Base-by-base conservation (phyloP, 2,329 filamentous ascomycete genomes). In the Claviceps sp. region DNA sequence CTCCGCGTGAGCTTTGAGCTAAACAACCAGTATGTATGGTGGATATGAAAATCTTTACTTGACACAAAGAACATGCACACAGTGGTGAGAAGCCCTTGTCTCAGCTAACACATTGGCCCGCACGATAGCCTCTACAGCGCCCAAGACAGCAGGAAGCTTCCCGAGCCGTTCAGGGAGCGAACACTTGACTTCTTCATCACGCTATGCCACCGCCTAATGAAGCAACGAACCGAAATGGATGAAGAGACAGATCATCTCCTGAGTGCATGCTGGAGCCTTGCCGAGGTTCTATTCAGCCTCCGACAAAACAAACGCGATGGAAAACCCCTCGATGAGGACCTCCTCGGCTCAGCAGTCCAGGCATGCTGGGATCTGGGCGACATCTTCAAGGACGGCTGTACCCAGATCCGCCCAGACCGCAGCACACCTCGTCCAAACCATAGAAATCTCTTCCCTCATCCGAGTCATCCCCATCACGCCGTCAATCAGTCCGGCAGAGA, bases 181-280 rank as follows among this genome's bases (percentile, higher is more conserved):
- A 96, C 91, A 0, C 68, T 97, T 52, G 91, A 96, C 61, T 96
- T 96, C 60, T 96, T 96, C 62, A 85, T 95, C 58, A 95, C 91
- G 0, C 68, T 97, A 2, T 96, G 91, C 62, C 91, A 96, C 66
- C 82, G 91, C 40, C 70, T 96, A n/a, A 96, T 96, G 89, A 96
- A 95, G 66, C 88, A 95, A 66, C 80, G 87, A 52, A 85, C 80
- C 50, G 84, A 87, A 29, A 67, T 90, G 2, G 83, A 82, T 0
- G 83, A 86, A 55, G 88, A 95, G 61, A 91, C 88, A 0, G 89
- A 95, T 64, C 83, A 86, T 6, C 74, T 96, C 4, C 75, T 96
- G 3, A 79, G 84, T 51, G 87, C 89, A 22, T 95, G 90, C 63
- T 96, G 91, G 91, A 79, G 83, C 3, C 70, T 97, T 13, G 88